Base-by-base conservation (phyloP, 176 grass and related monocot species). In the Leersia perrieri region DNA sequence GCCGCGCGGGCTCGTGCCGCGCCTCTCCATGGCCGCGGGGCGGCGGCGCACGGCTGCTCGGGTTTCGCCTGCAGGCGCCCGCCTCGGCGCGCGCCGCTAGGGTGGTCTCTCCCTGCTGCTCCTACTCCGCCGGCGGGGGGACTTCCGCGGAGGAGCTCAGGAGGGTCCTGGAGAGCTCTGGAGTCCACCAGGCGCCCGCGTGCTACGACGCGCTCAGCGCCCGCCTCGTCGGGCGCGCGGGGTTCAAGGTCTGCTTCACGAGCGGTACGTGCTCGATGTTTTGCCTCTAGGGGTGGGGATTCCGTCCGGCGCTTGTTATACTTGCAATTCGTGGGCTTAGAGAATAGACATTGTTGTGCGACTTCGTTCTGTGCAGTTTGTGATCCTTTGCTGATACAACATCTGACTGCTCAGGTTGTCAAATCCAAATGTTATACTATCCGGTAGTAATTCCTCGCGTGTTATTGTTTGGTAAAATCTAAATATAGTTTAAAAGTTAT, bases 171-270 rank as follows among this genome's bases (percentile, higher is more conserved):
- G 86, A 84, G 71, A 79, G 79, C 2, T 75, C 88, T 2, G 92
- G 92, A 0, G 76, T 86, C 25, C 90, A 95, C 74, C 95, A 93
- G 86, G 92, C 92, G 13, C 92, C 92, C 20, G 90, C 92, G 33
- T 98, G 95, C 88, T 98, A 95, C 66, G 95, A 98, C 44, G 95
- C 92, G 33, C 88, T 98, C 28, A 95, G 95, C 41, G 96, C 88
- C 9, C 91, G 84, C 67, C 92, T 95, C 27, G 83, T 98, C 28
- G 71, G 91, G 70, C 79, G 71, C 53, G 95, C 92, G 2, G 92
- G 96, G n/a, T 98, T 98, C 84, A 23, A 10, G 60, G 82, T 89
- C 77, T 95, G 92, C 82, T 98, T 95, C 81, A 93, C 84, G 34
- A 95, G 95, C 81, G 95, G 95, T 95, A 69, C 34, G 84, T 88